These are phyloP conservation scores for Yamadazyma taylorii DNA, from an alignment of 1,139 yeast species.

Conservation along the genomic window DNA sequence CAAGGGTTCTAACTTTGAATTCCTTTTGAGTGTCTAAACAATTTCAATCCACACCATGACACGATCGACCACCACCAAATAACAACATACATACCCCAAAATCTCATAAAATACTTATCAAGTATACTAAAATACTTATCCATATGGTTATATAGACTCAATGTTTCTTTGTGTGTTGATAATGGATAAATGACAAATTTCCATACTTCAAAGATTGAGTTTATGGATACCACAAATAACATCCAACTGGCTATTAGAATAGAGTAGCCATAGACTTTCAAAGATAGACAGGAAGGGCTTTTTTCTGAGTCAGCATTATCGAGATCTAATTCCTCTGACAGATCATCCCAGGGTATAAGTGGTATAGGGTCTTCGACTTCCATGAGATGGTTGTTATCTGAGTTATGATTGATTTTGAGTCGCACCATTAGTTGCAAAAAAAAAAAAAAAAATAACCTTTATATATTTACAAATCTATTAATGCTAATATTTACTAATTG, in stretches of 20 bases:
- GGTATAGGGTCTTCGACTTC: conserved; percentile 15
- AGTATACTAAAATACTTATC: conserved; percentile 19
- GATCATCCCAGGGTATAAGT: conserved; percentile 17
- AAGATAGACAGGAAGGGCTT: no score
- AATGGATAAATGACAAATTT: conserved; percentile 37
- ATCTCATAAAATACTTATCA: conserved; percentile 50
- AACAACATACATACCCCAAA: conserved; percentile 57
- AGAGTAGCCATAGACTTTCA: conserved; percentile 33
- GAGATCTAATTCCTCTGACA: conserved; percentile 2
- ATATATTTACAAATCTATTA: neutral
- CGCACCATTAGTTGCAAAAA: neutral
- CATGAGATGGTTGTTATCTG: no score
- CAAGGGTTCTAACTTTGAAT: conserved; percentile 9
- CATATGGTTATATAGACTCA: conserved; percentile 16
- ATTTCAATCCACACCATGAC: conserved; percentile 77
- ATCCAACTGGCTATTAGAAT: conserved; percentile 41
- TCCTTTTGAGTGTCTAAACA: conserved; percentile 75
- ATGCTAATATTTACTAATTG: conserved; percentile 4
- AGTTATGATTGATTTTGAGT: no score
- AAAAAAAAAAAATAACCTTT: no score
- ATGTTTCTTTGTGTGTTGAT: conserved; percentile 12
- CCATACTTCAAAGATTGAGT: conserved; percentile 48
- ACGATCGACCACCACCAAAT: conserved; percentile 76
- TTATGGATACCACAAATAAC: conserved; percentile 41
- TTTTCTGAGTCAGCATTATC: no score